A percentile compares a stretch with the other conserved stretches of the same genome.
Evolutionary conservation across 129 eudicot species (phyloP).

Genomic region (Erigeron canadensis): DNA sequence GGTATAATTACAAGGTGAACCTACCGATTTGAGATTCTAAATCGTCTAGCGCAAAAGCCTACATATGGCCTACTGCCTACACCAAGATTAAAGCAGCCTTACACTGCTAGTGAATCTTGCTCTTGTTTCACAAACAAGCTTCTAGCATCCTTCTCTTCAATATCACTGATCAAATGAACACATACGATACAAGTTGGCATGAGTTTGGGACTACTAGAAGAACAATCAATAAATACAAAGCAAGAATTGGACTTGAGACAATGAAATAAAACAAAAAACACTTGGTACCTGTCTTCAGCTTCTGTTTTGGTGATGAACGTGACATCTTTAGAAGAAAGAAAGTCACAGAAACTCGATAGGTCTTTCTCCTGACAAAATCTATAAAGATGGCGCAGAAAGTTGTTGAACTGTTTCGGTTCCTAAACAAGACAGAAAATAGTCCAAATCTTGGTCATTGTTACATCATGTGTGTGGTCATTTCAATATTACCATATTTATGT

Average conservation of each 20-base stretch:
- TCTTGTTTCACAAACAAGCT: constrained; percentile 53
- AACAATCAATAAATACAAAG: neutral
- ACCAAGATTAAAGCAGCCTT: constrained; percentile 25
- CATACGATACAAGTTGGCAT: neutral
- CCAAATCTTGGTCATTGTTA: neutral
- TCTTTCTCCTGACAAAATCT: constrained; percentile 69
- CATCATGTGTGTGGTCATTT: neutral
- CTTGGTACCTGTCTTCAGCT: constrained; percentile 71
- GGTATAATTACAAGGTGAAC: constrained; percentile 16
- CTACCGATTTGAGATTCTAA: neutral
- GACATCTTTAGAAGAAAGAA: constrained; percentile 57
- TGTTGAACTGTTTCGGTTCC: constrained; percentile 94
- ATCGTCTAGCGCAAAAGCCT: neutral
- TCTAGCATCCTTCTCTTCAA: constrained; percentile 56
- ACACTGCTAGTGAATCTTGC: constrained; percentile 37
- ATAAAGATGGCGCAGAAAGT: constrained; percentile 54
- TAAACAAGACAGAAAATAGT: constrained; percentile 23
- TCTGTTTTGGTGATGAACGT: constrained; percentile 68
- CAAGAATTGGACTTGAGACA: neutral
- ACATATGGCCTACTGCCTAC: neutral
- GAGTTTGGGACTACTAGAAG: neutral
- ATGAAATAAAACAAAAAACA: neutral
- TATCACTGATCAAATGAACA: constrained; percentile 50
- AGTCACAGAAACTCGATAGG: constrained; percentile 50
- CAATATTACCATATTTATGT: neutral